Evolutionary conservation across 129 eudicot species (phyloP).

Genomic region (Solidago caesia): DNA sequence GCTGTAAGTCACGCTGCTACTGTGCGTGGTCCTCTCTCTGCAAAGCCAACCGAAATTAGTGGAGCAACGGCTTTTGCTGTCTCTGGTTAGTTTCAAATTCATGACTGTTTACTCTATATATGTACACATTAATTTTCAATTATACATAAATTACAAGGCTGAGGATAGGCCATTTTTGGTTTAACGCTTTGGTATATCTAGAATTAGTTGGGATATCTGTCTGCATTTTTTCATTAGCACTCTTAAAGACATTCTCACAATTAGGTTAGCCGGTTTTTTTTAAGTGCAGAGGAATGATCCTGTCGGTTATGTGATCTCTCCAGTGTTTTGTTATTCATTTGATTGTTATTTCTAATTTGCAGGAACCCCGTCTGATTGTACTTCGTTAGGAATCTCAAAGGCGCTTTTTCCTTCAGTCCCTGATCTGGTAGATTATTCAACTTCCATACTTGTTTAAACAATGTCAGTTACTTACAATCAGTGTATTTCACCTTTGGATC

Average conservation of each 20-base stretch:
- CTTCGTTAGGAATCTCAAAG: constrained; percentile 77
- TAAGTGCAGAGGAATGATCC: not conserved
- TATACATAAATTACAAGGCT: too few species aligned
- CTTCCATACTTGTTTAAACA: not conserved
- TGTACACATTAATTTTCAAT: not conserved
- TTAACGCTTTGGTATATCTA: too few species aligned
- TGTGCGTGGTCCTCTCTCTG: constrained; percentile 62
- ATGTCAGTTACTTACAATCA: too few species aligned
- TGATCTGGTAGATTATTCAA: constrained; percentile 60
- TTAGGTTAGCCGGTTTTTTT: not conserved
- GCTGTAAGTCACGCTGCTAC: constrained; percentile 84
- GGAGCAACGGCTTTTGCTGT: constrained; percentile 90
- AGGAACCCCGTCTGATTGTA: constrained; percentile 95
- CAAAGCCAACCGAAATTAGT: constrained; percentile 55
- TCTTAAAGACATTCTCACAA: not conserved
- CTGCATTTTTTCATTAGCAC: not conserved
- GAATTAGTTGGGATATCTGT: too few species aligned
- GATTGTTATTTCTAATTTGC: constrained; percentile 16
- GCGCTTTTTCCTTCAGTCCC: constrained; percentile 72
- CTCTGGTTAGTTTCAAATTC: constrained; percentile 52
- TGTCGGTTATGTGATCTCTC: not conserved
- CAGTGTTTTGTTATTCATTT: not conserved
- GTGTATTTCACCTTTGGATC: too few species aligned
- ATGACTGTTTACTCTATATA: not conserved
- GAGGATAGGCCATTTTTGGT: too few species aligned